These are phyloP conservation scores for Phytophthora gonapodyides DNA, from an alignment of 352 stramenopile genomes.

Conservation along the genomic window DNA sequence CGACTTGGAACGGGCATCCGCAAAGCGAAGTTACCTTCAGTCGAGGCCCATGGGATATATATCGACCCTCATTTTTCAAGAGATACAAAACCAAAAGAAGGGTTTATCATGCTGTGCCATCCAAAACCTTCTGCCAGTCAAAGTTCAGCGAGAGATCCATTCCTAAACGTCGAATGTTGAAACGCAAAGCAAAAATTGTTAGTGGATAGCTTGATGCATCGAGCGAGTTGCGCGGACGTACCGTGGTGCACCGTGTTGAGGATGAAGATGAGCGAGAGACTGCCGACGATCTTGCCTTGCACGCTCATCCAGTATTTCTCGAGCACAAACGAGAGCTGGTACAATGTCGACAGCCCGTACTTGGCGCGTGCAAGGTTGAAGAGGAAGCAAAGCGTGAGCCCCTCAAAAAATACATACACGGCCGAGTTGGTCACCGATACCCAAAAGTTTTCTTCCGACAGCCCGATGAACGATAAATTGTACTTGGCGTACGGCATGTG, in stretches of 20 bases:
- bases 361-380: slow-evolving; percentile 25
- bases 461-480: slow-evolving; percentile 25
- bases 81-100: too few species aligned
- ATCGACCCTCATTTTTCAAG: too few species aligned
- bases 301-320: slow-evolving; percentile 40
- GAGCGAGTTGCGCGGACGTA: too few species aligned
- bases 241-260: slow-evolving; percentile 24
- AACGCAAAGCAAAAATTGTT: too few species aligned
- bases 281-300: slow-evolving; percentile 30
- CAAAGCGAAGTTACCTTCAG: too few species aligned
- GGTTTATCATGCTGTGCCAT: neutral
- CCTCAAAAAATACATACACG: slow-evolving; percentile 22
- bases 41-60: too few species aligned
- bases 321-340: slow-evolving; percentile 40
- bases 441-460: slow-evolving; percentile 5
- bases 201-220: too few species aligned
- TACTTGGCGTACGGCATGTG: slow-evolving; percentile 29
- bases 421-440: slow-evolving; percentile 5
- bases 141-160: slow-evolving; percentile 26
- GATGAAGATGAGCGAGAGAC: slow-evolving; percentile 37
- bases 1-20: too few species aligned
- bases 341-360: slow-evolving; percentile 36
- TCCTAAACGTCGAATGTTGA: slow-evolving; percentile 28
- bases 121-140: slow-evolving; percentile 16
- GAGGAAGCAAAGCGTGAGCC: slow-evolving; percentile 21